Evolutionary conservation across 495 filamentous ascomycete species (phyloP).

Genomic region (Penicillium waksmanii): DNA sequence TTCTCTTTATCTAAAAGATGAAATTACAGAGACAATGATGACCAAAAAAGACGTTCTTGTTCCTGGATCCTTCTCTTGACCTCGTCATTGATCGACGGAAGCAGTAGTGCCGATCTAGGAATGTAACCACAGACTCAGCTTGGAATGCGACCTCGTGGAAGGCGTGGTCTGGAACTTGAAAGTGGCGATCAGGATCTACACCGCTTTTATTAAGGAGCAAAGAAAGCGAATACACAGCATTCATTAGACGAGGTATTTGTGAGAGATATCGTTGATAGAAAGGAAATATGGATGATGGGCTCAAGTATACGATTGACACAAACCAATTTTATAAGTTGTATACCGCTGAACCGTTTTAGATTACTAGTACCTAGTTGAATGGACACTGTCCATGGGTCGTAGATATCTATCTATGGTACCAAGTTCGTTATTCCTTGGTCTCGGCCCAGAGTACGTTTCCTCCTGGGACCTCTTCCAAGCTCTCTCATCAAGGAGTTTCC

Average conservation of each 20-base stretch:
- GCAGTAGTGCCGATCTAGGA: slow-evolving; percentile 12
- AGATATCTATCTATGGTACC: slow-evolving; percentile 5
- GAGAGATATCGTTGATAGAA: not conserved
- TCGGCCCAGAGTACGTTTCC: slow-evolving; percentile 1
- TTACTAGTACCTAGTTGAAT: not conserved
- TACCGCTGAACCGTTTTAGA: not conserved
- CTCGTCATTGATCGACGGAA: slow-evolving; percentile 16
- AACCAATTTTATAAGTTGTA: not conserved
- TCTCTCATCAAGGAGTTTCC: slow-evolving; percentile 5
- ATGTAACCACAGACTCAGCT: slow-evolving; percentile 19
- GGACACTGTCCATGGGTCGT: not conserved
- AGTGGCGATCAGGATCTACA: not conserved
- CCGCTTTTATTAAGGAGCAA: not conserved
- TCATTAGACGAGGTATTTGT: not conserved
- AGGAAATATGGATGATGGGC: not conserved
- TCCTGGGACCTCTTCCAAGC: slow-evolving; percentile 1
- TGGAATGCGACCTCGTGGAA: slow-evolving; percentile 19
- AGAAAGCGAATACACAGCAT: not conserved
- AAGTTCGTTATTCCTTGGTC: not conserved
- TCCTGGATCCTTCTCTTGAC: not conserved
- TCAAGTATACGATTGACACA: not conserved
- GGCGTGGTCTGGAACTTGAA: slow-evolving; percentile 7
- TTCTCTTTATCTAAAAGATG: not conserved
- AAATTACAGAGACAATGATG: not conserved
- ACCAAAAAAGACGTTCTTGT: not conserved